Evolutionary conservation across 305 asterid genomes (phyloP).

Genomic region (Solanum hybrid): DNA sequence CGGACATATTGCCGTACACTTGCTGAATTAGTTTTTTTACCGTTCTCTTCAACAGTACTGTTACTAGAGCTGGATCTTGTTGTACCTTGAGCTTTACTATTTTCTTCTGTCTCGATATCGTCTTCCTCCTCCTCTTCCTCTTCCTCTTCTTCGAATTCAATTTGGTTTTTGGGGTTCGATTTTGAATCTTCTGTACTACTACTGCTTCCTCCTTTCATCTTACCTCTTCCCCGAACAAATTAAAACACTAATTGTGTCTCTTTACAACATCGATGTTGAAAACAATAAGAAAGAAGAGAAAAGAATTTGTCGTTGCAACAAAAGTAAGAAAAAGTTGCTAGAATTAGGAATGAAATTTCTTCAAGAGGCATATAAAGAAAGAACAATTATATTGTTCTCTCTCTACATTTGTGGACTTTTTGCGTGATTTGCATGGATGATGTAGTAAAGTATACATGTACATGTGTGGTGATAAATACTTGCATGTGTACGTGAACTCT

Average conservation of each 20-base stretch:
- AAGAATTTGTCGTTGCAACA: slow-evolving; percentile 15
- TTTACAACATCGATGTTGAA: background rate
- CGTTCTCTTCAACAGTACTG: slow-evolving; percentile 79
- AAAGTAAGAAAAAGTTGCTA: slow-evolving; percentile 40
- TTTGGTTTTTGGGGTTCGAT: slow-evolving; percentile 11
- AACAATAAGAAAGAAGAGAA: background rate
- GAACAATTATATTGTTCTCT: slow-evolving; percentile 14
- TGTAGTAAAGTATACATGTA: background rate
- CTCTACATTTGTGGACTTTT: slow-evolving; percentile 17
- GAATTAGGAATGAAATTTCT: slow-evolving; percentile 73
- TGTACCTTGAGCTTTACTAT: slow-evolving; percentile 11
- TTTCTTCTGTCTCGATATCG: background rate
- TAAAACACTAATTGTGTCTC: background rate
- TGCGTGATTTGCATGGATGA: slow-evolving; percentile 20
- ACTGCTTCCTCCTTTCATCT: slow-evolving; percentile 14
- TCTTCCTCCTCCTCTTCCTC: background rate
- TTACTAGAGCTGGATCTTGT: slow-evolving; percentile 55
- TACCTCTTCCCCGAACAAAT: background rate
- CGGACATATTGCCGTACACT: slow-evolving; percentile 73
- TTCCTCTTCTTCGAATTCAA: slow-evolving; percentile 17
- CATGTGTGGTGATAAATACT: slow-evolving; percentile 6
- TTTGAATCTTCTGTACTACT: slow-evolving; percentile 29
- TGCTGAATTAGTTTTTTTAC: slow-evolving; percentile 44
- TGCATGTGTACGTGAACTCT: background rate
- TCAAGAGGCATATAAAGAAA: slow-evolving; percentile 41